Conservation (phyloP, 441 rosid species). For the Breynia disticha region DNA sequence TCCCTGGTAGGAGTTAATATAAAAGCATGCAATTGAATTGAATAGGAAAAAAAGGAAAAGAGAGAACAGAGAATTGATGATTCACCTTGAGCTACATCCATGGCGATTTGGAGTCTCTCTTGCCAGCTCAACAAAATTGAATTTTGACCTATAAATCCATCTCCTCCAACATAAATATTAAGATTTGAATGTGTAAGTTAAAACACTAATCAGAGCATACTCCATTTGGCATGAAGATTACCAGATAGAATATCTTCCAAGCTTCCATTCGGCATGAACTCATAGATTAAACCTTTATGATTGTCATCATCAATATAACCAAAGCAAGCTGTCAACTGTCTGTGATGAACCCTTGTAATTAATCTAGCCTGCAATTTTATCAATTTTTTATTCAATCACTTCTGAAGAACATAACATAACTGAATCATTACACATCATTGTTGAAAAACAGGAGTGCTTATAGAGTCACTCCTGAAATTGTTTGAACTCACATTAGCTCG, state of each 20-base stretch:
- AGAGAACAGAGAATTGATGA: background rate
- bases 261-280: background rate
- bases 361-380: background rate
- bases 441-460: background rate
- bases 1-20: too few relatives aligned
- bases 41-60: background rate
- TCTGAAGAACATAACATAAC: too few relatives aligned
- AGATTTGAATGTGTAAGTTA: too few relatives aligned
- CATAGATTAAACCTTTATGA: background rate
- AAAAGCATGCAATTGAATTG: too few relatives aligned
- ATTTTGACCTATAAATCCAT: background rate
- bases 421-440: too few relatives aligned
- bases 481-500: background rate
- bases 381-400: too few relatives aligned
- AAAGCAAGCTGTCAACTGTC: background rate
- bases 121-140: background rate
- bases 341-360: background rate
- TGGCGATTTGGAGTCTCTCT: background rate
- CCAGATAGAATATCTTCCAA: background rate
- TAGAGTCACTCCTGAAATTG: background rate
- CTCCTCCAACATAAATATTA: too few relatives aligned
- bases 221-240: background rate
- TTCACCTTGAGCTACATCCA: background rate
- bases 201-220: too few relatives aligned
- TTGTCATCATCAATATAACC: background rate